Evolutionary conservation across 495 filamentous ascomycete species (phyloP).

Genomic region (Aspergillus taichungensis): DNA sequence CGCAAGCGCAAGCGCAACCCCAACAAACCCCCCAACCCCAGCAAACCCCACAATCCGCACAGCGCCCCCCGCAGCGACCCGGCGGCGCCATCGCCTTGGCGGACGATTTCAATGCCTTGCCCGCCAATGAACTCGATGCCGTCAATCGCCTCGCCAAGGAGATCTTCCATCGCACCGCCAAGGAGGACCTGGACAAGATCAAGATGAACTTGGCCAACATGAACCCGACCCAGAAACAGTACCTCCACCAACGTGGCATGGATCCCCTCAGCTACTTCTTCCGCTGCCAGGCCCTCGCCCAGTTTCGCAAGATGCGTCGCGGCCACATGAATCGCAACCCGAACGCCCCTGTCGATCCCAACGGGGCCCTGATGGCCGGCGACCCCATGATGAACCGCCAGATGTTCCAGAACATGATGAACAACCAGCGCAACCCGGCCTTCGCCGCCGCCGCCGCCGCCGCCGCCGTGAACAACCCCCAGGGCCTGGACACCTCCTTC

Average conservation of each 20-base stretch:
- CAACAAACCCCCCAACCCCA: slow-evolving; percentile 12
- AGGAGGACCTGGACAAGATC: slow-evolving; percentile 38
- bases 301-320: slow-evolving; percentile 26
- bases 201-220: slow-evolving; percentile 34
- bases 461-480: slow-evolving; percentile 19
- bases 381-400: slow-evolving; percentile 33
- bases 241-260: slow-evolving; percentile 28
- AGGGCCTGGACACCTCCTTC: slow-evolving; percentile 38
- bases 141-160: slow-evolving; percentile 35
- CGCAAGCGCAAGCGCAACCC: slow-evolving; percentile 2
- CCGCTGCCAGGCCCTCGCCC: slow-evolving; percentile 37
- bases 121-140: slow-evolving; percentile 32
- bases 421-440: slow-evolving; percentile 31
- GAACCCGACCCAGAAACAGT: slow-evolving; percentile 36
- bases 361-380: slow-evolving; percentile 23
- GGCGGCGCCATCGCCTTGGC: slow-evolving; percentile 17
- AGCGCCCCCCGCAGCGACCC: slow-evolving; percentile 29
- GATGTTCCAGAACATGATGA: slow-evolving; percentile 37
- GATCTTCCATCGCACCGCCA: slow-evolving; percentile 29
- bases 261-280: slow-evolving; percentile 44
- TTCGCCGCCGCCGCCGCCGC: slow-evolving; percentile 10
- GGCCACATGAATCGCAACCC: slow-evolving; percentile 25
- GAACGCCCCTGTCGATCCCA: slow-evolving; percentile 22
- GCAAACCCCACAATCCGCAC: slow-evolving; percentile 15
- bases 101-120: slow-evolving; percentile 30